phyloP scores from a whole-genome alignment of 2,329 filamentous ascomycete genomes.

The Monilinia laxa region DNA sequence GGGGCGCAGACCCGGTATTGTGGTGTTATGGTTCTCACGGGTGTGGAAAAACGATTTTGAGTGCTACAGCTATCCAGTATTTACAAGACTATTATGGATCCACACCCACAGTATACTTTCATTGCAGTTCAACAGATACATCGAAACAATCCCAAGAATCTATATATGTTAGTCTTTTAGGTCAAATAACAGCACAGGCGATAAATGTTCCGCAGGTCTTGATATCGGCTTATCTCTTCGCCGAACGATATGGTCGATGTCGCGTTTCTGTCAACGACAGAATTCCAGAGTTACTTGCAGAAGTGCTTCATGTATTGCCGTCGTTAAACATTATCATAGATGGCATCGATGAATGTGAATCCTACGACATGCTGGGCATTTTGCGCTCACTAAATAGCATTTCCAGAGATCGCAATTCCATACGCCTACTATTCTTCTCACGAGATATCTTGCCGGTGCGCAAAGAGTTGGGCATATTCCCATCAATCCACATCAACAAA shows the following conservation, averaged over 20 bases:
- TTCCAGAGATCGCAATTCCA: slow-evolving; percentile 3
- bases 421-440: slow-evolving; percentile 20
- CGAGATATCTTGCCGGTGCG: slow-evolving; percentile 17
- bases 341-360: slow-evolving; percentile 22
- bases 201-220: neutral
- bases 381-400: slow-evolving; percentile 6
- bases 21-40: slow-evolving; percentile 24
- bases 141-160: slow-evolving; percentile 17
- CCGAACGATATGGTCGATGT: slow-evolving; percentile 20
- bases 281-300: slow-evolving; percentile 1
- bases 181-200: slow-evolving; percentile 5
- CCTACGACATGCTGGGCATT: slow-evolving; percentile 13
- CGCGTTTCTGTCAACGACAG: slow-evolving; percentile 20
- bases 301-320: slow-evolving; percentile 12
- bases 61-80: slow-evolving; percentile 17
- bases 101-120: slow-evolving; percentile 19
- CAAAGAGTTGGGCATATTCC: slow-evolving; percentile 9
- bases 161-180: slow-evolving; percentile 19
- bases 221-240: slow-evolving; percentile 18
- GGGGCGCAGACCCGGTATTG: slow-evolving; percentile 2
- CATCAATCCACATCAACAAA: slow-evolving; percentile 15
- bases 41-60: slow-evolving; percentile 21
- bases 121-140: slow-evolving; percentile 20
- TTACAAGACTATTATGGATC: slow-evolving; percentile 7
- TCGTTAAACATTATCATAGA: slow-evolving; percentile 19